Base-by-base conservation (phyloP, 345 rosid genomes). In the Eucalyptus pumila region DNA sequence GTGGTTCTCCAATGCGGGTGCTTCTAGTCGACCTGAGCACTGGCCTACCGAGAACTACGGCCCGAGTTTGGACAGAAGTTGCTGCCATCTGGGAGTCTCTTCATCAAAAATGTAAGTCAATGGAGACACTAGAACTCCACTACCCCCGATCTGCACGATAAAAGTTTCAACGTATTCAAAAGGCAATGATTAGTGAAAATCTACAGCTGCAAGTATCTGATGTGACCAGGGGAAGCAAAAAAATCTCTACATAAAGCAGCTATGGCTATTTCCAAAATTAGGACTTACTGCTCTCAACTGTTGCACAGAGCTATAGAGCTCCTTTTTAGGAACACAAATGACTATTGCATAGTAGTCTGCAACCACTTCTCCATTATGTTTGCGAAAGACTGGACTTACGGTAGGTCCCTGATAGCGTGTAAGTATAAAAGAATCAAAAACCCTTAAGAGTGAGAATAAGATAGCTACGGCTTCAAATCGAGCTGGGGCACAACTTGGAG, bases 321-420 rank as follows among this genome's bases (percentile, higher is more conserved):
- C 94, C 90, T 93, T 96, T 89, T 97, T 97, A 4, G 99, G 99
- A 21, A 97, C 95, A 90, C 98, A 97, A 15, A 97, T 95, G 92
- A 94, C 97, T 13, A 95, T 94, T 86, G 98, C 99, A 88, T 93
- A 97, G 92, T 94, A 97, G 89, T 98, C 96, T 26, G 92, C 91
- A 0, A 88, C 86, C 76, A 93, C 96, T 87, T 93, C 91, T 83
- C 97, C 98, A 87, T 93, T 91, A 49, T 87, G 91, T 87, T 93
- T 95, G 92, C 94, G 89, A 93, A 93, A 96, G 85, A 98, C 99
- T 87, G 99, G 98, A 93, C 97, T 94, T 87, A 98, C 86, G 5
- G 98, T 98, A 80, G 99, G 99, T 47, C 12, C 48, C 12, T 10
- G 1, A 10, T 47, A 47, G 48, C 48, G 3, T 11, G 3, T 10